phyloP scores from a whole-genome alignment of 371 early-diverging fungal species.

The Mortierella sp. region DNA sequence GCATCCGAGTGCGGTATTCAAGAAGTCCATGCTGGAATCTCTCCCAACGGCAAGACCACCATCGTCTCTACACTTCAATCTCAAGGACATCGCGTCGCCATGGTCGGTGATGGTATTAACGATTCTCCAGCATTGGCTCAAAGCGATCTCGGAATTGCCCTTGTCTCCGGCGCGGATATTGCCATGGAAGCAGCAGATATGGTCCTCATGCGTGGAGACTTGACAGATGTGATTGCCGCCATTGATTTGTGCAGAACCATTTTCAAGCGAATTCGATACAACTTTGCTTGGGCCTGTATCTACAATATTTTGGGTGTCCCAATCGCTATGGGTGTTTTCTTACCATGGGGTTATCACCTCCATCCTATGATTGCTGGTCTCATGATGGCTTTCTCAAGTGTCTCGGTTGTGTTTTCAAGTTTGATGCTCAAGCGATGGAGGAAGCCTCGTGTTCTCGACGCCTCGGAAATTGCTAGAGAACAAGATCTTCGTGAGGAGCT shows the following conservation, averaged over 20 bases:
- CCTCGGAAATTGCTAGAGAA: slow-evolving; percentile 26
- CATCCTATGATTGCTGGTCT: slow-evolving; percentile 94
- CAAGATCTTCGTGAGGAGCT: slow-evolving; percentile 21
- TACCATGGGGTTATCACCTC: slow-evolving; percentile 86
- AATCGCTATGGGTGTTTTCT: slow-evolving; percentile 92
- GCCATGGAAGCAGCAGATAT: slow-evolving; percentile 96
- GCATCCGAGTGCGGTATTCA: slow-evolving; percentile 80
- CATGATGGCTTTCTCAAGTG: slow-evolving; percentile 96
- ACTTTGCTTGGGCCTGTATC: slow-evolving; percentile 90
- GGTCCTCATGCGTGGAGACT: slow-evolving; percentile 85
- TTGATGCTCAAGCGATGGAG: slow-evolving; percentile 82
- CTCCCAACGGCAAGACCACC: slow-evolving; percentile 89
- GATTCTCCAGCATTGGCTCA: slow-evolving; percentile 96
- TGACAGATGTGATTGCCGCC: slow-evolving; percentile 88
- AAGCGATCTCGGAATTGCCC: slow-evolving; percentile 95
- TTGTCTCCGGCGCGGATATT: slow-evolving; percentile 94
- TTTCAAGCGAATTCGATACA: slow-evolving; percentile 85
- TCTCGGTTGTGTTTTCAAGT: slow-evolving; percentile 91
- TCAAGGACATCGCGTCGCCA: slow-evolving; percentile 76
- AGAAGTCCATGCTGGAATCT: slow-evolving; percentile 92
- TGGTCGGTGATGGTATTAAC: slow-evolving; percentile 99
- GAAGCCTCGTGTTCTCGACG: slow-evolving; percentile 62
- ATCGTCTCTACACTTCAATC: slow-evolving; percentile 77
- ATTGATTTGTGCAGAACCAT: slow-evolving; percentile 88
- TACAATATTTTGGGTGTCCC: slow-evolving; percentile 95